These are phyloP conservation scores for Penicillium hordei DNA, from an alignment of 2,329 filamentous ascomycete genomes.

Conservation along the genomic window DNA sequence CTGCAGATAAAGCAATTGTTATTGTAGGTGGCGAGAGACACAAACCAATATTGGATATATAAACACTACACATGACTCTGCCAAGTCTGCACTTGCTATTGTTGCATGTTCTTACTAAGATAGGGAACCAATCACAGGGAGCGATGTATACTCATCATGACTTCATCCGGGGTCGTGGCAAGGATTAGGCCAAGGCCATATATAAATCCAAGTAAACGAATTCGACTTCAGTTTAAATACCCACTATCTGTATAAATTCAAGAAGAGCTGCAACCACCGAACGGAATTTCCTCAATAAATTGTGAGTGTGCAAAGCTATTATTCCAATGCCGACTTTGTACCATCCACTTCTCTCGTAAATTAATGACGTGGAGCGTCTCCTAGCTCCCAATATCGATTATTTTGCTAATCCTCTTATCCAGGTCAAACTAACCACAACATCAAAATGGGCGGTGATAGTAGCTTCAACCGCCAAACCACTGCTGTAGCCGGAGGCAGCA, in stretches of 20 bases:
- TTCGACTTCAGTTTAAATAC: not conserved
- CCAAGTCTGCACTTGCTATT: too few relatives aligned
- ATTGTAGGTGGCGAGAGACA: too few relatives aligned
- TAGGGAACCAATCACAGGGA: not conserved
- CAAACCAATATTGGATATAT: too few relatives aligned
- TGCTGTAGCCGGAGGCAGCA: slow-evolving; percentile 26
- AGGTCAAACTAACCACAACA: not conserved
- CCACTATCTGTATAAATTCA: not conserved
- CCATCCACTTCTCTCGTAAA: not conserved
- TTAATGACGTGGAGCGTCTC: not conserved
- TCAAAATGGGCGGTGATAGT: not conserved
- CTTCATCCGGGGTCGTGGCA: slow-evolving; percentile 15
- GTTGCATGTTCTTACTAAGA: too few relatives aligned
- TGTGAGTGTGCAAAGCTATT: not conserved
- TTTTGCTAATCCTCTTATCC: too few relatives aligned
- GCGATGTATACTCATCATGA: slow-evolving; percentile 17
- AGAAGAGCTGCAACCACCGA: too few relatives aligned
- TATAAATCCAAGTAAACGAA: not conserved
- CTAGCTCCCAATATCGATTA: rapidly evolving
- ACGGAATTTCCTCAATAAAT: not conserved
- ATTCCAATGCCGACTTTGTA: not conserved
- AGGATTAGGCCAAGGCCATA: slow-evolving; percentile 9
- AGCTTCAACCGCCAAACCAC: slow-evolving; percentile 15
- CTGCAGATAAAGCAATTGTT: too few relatives aligned
- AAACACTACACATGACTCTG: too few relatives aligned